Evolutionary conservation across 176 grass and related monocot genomes (phyloP), one percentile per base, ranked within the genome.

Genomic region (Tillandsia leiboldiana): DNA sequence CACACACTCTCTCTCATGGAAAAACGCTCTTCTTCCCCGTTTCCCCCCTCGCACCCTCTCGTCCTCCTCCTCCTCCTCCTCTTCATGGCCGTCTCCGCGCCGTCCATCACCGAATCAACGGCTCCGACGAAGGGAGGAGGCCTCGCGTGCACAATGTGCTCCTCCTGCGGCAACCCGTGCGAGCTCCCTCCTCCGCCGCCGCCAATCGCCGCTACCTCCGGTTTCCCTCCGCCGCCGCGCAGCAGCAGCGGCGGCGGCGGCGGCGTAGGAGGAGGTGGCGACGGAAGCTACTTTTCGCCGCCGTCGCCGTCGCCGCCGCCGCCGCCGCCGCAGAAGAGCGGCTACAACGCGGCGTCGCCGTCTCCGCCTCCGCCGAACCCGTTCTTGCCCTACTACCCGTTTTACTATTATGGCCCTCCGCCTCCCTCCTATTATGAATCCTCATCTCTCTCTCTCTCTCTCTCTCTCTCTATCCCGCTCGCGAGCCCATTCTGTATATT

Each of bases 371-470:
- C 86, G 51, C 86, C 86, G 2, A 69, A 89, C 72, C 86, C 86
- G 3, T 42, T 89, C 53, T 23, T 82, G 71, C 86, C 86, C 6
- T 85, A 83, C 78, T 89, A 65, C 82, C 86, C 86, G 11, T 89
- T 82, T 78, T 89, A 89, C 75, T 89, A 89, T 10, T 59, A 22
- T 15, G 18, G n/a, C 56, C 56, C 56, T 59, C 56, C 56, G 6
- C 56, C 56, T 1, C 56, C 54, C 8, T 22, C 56, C 1, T 9
- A 10, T 3, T 22, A 59, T 33, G 2, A 33, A 4, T 3, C 2
- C 2, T n/a, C n/a, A n/a, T n/a, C n/a, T n/a, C n/a, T n/a, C n/a
- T n/a, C n/a, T 33, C 56, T 20, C 20, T 20, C 20, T 20, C 20
- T 20, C 56, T 17, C 56, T 57, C 53, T 6, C n/a, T 13, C 15